phyloP scores from a whole-genome alignment of 805 yeast species.

The Lipomyces kockii region DNA sequence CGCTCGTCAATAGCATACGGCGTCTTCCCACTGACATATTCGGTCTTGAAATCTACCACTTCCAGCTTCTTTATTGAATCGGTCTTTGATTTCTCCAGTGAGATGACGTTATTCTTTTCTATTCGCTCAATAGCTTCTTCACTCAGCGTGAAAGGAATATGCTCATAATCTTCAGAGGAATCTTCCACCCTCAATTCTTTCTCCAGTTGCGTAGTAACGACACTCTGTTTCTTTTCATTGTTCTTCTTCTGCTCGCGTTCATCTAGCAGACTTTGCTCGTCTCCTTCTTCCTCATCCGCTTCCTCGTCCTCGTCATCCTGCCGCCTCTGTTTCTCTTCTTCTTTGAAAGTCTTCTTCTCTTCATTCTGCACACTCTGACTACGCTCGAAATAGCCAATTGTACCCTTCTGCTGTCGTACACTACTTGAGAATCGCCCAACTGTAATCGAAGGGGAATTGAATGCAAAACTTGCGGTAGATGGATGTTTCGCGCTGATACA shows the following conservation, averaged over 20 bases:
- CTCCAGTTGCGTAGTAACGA: neutral
- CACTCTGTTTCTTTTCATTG: neutral
- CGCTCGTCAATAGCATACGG: constrained; percentile 22
- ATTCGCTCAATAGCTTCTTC: constrained; percentile 8
- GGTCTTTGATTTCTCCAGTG: constrained; percentile 9
- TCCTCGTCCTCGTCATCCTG: constrained; percentile 1
- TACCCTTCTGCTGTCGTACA: neutral
- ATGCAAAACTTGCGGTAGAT: neutral
- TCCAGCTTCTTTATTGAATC: neutral
- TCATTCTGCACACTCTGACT: neutral
- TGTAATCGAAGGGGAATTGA: neutral
- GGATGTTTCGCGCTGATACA: neutral
- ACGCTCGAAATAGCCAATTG: neutral
- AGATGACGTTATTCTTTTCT: constrained; percentile 18
- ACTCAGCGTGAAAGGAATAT: constrained; percentile 6
- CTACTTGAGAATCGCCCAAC: constrained; percentile 1
- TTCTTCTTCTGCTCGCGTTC: neutral
- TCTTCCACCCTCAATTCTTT: neutral
- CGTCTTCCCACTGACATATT: constrained; percentile 3
- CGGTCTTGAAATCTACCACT: constrained; percentile 1
- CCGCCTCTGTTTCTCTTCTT: neutral
- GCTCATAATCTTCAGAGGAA: neutral
- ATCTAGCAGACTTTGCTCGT: neutral
- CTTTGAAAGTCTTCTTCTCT: neutral
- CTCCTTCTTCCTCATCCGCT: neutral